Conservation (phyloP, 2,329 filamentous ascomycete genomes). For the Raffaelea arxii region DNA sequence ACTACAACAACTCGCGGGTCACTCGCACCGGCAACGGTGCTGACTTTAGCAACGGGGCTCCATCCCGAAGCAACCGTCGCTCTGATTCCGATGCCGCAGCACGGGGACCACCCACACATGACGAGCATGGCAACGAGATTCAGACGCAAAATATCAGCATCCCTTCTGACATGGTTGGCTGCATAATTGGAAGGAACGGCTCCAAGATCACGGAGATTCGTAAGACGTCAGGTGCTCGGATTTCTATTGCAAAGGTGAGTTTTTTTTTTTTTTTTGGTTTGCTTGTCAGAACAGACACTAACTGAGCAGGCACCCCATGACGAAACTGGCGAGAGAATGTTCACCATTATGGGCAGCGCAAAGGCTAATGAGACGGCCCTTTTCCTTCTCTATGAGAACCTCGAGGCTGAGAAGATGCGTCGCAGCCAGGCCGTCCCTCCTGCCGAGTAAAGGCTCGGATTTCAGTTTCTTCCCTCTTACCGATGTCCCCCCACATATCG, state of each 20-base stretch:
- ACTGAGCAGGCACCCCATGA: slow-evolving; percentile 67
- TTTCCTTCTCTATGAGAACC: slow-evolving; percentile 95
- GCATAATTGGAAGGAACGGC: slow-evolving; percentile 91
- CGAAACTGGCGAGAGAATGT: slow-evolving; percentile 97
- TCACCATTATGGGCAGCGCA: slow-evolving; percentile 95
- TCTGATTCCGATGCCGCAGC: slow-evolving; percentile 73
- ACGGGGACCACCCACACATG: slow-evolving; percentile 77
- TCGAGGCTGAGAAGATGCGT: slow-evolving; percentile 98
- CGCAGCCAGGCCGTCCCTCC: slow-evolving; percentile 63
- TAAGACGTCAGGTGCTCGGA: slow-evolving; percentile 90
- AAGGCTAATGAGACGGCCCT: slow-evolving; percentile 92
- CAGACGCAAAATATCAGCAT: slow-evolving; percentile 99
- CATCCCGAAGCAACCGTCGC: slow-evolving; percentile 63
- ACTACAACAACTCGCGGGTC: slow-evolving; percentile 59
- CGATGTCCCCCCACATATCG: not conserved
- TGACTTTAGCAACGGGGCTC: slow-evolving; percentile 78
- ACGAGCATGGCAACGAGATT: slow-evolving; percentile 94
- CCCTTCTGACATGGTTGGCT: slow-evolving; percentile 98
- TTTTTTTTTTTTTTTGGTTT: not conserved
- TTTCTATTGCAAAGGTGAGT: slow-evolving; percentile 84
- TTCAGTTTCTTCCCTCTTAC: not conserved
- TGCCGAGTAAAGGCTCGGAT: slow-evolving; percentile 32
- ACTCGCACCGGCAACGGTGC: slow-evolving; percentile 95
- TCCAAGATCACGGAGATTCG: slow-evolving; percentile 99
- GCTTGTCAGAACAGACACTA: slow-evolving; percentile 10